Conservation (phyloP, 805 yeast species). For the Candida succiphila region DNA sequence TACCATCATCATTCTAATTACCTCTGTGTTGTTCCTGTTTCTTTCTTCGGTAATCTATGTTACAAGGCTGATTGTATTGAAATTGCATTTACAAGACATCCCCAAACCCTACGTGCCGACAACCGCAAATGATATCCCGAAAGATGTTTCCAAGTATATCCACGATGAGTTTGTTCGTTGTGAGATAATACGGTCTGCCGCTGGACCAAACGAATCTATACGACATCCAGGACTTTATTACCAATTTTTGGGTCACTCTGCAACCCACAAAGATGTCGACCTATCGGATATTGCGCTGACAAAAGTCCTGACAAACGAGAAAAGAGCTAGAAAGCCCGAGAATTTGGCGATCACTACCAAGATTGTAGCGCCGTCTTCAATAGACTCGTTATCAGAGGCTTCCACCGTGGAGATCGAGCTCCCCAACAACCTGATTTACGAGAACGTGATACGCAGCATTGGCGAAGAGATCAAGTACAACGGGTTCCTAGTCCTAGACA, state of each 20-base stretch:
- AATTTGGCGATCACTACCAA: too few species aligned
- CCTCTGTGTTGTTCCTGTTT: slow-evolving; percentile 49
- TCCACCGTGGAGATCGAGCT: not conserved
- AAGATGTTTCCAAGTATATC: slow-evolving; percentile 30
- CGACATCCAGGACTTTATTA: slow-evolving; percentile 42
- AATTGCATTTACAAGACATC: slow-evolving; percentile 58
- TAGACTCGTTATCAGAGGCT: not conserved
- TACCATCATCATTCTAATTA: slow-evolving; percentile 70
- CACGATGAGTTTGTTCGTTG: slow-evolving; percentile 31
- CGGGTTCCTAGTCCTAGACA: slow-evolving; percentile 25
- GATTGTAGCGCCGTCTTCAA: too few species aligned
- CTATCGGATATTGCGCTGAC: not conserved
- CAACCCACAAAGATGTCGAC: not conserved
- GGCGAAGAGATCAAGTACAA: slow-evolving; percentile 48
- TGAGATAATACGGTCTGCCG: slow-evolving; percentile 26
- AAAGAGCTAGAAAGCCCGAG: not conserved
- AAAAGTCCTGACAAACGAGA: not conserved
- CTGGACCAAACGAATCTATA: slow-evolving; percentile 32
- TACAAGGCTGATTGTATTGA: slow-evolving; percentile 46
- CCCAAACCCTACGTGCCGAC: slow-evolving; percentile 73
- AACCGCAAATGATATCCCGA: slow-evolving; percentile 48
- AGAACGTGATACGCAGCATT: slow-evolving; percentile 49
- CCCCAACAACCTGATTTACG: slow-evolving; percentile 29
- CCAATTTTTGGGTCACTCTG: not conserved
- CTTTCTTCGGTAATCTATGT: slow-evolving; percentile 41